Evolutionary conservation across 1,284 basidiomycete species (phyloP).

Genomic region (Cutaneotrichosporon dermatis): DNA sequence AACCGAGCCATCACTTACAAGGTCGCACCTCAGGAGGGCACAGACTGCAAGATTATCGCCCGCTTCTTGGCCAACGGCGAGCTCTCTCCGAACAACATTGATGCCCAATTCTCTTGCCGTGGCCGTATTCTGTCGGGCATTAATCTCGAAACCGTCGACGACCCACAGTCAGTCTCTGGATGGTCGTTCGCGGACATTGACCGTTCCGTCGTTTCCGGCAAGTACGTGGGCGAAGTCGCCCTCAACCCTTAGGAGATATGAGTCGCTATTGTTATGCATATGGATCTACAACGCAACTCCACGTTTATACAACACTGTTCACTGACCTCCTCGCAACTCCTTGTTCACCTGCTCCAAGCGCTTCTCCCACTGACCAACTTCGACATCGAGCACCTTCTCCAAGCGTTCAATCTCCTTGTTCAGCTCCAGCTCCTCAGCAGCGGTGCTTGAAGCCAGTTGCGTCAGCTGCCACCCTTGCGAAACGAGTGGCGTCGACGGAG

Average conservation of each 20-base stretch:
- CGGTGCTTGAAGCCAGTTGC: constrained; percentile 28
- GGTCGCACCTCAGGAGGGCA: constrained; percentile 14
- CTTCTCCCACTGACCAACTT: constrained; percentile 64
- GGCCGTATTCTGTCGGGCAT: constrained; percentile 47
- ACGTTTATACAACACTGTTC: too few relatives aligned
- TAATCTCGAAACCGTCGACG: constrained; percentile 44
- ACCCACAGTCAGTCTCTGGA: background rate
- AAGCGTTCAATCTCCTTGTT: constrained; percentile 51
- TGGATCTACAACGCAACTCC: too few relatives aligned
- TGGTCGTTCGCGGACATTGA: constrained; percentile 9
- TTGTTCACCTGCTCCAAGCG: constrained; percentile 62
- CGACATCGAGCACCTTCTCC: constrained; percentile 47
- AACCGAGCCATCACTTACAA: background rate
- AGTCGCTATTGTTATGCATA: too few relatives aligned
- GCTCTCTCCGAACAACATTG: constrained; percentile 42
- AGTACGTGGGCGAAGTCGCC: constrained; percentile 13
- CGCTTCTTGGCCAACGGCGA: constrained; percentile 41
- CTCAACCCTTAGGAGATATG: constrained; percentile 9
- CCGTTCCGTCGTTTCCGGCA: constrained; percentile 8
- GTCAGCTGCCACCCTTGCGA: constrained; percentile 45
- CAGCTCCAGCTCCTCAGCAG: constrained; percentile 41
- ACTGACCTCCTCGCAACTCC: constrained; percentile 33
- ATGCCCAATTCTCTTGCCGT: constrained; percentile 48
- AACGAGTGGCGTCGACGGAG: constrained; percentile 28
- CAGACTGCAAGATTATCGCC: constrained; percentile 52